phyloP scores from a whole-genome alignment of 768 basidiomycete species.

The Lanmaoa rubissima region DNA sequence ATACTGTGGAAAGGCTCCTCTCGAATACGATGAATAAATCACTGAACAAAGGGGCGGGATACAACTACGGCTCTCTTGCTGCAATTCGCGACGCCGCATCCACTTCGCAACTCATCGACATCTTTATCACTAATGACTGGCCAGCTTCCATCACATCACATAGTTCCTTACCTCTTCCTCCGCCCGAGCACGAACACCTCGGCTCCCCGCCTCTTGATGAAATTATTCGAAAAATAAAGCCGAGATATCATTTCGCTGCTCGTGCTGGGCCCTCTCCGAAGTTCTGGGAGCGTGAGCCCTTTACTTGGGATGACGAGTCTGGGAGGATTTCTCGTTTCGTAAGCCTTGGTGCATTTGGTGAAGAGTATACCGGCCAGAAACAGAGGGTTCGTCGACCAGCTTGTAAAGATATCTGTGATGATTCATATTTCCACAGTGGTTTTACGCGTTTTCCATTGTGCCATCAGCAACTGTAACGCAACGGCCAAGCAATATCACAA shows the following conservation, averaged over 20 bases:
- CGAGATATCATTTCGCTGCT: slow-evolving; percentile 85
- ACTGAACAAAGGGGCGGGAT: slow-evolving; percentile 37
- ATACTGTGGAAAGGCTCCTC: slow-evolving; percentile 68
- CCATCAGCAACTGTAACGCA: slow-evolving; percentile 45
- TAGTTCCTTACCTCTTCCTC: slow-evolving; percentile 52
- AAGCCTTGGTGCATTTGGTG: slow-evolving; percentile 86
- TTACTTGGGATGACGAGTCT: slow-evolving; percentile 72
- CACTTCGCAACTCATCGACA: slow-evolving; percentile 68
- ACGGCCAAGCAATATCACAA: slow-evolving; percentile 61
- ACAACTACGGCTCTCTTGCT: slow-evolving; percentile 63
- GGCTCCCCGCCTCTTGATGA: slow-evolving; percentile 64
- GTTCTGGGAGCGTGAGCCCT: slow-evolving; percentile 97
- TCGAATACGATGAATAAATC: slow-evolving; percentile 64
- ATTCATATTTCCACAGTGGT: slow-evolving; percentile 62
- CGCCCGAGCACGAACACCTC: slow-evolving; percentile 39
- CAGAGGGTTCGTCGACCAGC: slow-evolving; percentile 62
- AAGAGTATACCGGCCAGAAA: slow-evolving; percentile 62
- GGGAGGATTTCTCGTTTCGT: slow-evolving; percentile 72
- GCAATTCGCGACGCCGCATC: slow-evolving; percentile 61
- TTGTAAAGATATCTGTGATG: slow-evolving; percentile 1
- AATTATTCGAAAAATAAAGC: slow-evolving; percentile 61
- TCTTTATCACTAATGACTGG: slow-evolving; percentile 80
- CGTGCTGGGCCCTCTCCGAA: slow-evolving; percentile 59
- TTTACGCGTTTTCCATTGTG: slow-evolving; percentile 91
- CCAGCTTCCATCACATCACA: slow-evolving; percentile 62